These are phyloP conservation scores for Crotalaria pallida DNA, from an alignment of 306 rosid genomes.

Conservation along the genomic window DNA sequence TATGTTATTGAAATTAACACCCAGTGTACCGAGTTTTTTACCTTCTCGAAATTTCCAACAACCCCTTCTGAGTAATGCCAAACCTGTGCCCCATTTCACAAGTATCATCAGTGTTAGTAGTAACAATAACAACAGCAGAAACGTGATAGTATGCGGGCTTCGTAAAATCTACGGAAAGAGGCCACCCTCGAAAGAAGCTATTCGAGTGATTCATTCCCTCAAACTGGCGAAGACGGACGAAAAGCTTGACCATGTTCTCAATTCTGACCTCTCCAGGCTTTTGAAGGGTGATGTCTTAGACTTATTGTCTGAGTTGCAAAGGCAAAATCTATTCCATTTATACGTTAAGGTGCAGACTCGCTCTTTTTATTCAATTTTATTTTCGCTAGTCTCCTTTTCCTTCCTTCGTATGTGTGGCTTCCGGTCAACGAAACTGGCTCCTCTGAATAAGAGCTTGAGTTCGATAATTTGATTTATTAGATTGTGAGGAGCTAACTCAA, in stretches of 20 bases:
- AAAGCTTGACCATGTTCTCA: constrained; percentile 39
- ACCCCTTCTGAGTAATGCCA: background rate
- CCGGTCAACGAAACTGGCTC: too few relatives aligned
- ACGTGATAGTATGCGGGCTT: constrained; percentile 41
- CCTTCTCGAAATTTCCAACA: background rate
- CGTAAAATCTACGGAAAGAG: constrained; percentile 35
- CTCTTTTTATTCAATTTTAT: background rate
- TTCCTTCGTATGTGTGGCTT: too few relatives aligned
- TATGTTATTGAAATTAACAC: background rate
- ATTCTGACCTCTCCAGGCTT: constrained; percentile 45
- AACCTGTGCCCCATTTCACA: background rate
- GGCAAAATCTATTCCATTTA: constrained; percentile 51
- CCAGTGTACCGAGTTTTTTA: background rate
- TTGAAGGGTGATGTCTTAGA: constrained; percentile 52
- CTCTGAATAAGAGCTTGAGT: too few relatives aligned
- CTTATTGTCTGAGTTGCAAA: constrained; percentile 39
- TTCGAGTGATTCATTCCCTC: constrained; percentile 61
- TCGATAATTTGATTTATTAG: too few relatives aligned
- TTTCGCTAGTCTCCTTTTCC: too few relatives aligned
- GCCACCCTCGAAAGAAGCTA: constrained; percentile 48
- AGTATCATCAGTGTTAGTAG: background rate
- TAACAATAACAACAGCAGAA: background rate
- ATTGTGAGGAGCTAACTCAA: too few relatives aligned
- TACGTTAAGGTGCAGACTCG: constrained; percentile 40
- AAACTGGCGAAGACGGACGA: constrained; percentile 48